Evolutionary conservation across 495 filamentous ascomycete species (phyloP).

Genomic region (Margaritispora aquatica): DNA sequence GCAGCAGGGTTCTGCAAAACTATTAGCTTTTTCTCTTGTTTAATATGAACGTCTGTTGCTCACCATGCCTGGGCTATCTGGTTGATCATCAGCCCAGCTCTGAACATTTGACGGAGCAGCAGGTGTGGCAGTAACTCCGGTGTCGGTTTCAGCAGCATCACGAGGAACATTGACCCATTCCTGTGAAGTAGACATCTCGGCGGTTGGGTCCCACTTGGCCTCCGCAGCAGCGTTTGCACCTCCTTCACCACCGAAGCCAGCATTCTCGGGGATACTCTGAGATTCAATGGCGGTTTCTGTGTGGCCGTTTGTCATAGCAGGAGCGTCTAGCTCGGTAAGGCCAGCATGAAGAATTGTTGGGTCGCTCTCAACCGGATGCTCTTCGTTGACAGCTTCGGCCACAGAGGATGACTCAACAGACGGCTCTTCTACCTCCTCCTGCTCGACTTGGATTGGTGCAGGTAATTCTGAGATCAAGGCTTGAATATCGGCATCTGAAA

Average conservation of each 20-base stretch:
- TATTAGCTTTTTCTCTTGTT: slow-evolving; percentile 12
- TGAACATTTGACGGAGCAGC: slow-evolving; percentile 46
- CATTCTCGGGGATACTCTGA: slow-evolving; percentile 36
- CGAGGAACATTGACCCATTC: slow-evolving; percentile 75
- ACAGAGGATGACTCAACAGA: background rate
- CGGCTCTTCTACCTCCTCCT: slow-evolving; percentile 11
- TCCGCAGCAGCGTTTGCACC: slow-evolving; percentile 66
- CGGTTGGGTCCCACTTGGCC: slow-evolving; percentile 59
- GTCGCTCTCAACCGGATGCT: slow-evolving; percentile 50
- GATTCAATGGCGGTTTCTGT: slow-evolving; percentile 14
- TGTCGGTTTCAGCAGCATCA: slow-evolving; percentile 67
- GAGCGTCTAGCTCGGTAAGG: slow-evolving; percentile 61
- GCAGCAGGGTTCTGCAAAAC: slow-evolving; percentile 15
- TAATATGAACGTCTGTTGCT: slow-evolving; percentile 13
- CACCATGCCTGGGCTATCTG: slow-evolving; percentile 34
- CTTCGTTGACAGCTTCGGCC: slow-evolving; percentile 21
- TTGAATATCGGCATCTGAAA: slow-evolving; percentile 57
- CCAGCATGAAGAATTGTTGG: slow-evolving; percentile 69
- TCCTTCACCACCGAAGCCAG: slow-evolving; percentile 45
- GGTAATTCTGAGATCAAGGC: slow-evolving; percentile 45
- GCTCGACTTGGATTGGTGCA: slow-evolving; percentile 27
- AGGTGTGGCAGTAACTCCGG: slow-evolving; percentile 51
- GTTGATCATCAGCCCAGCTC: slow-evolving; percentile 65
- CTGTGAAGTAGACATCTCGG: slow-evolving; percentile 50
- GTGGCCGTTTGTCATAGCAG: slow-evolving; percentile 47